phyloP scores from a whole-genome alignment of 371 early-diverging fungal species.

The Syncephalis plumigaleata region DNA sequence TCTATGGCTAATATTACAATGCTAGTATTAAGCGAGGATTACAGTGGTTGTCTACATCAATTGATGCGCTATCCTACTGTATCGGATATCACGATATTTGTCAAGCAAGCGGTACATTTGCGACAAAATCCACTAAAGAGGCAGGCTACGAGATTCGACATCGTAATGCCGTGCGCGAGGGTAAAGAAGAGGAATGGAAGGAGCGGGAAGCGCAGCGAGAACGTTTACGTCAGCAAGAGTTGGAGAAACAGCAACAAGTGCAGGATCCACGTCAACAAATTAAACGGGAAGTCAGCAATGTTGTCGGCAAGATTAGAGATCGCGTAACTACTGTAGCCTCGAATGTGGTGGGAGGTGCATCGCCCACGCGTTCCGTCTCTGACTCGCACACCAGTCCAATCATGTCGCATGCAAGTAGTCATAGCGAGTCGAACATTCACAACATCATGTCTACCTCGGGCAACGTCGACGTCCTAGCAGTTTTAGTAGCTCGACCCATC shows the following conservation, averaged over 20 bases:
- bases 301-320: slow-evolving; percentile 5
- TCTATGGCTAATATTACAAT: neutral
- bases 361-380: slow-evolving; percentile 2
- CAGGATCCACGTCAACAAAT: slow-evolving; percentile 4
- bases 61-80: slow-evolving; percentile 60
- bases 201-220: neutral
- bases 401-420: too few species aligned
- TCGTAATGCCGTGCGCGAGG: slow-evolving; percentile 30
- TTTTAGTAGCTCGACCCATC: too few species aligned
- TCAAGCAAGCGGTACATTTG: slow-evolving; percentile 44
- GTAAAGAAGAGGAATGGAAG: slow-evolving; percentile 8
- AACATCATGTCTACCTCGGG: neutral
- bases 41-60: slow-evolving; percentile 48
- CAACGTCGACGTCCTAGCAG: neutral
- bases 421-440: too few species aligned
- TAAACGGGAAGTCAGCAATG: neutral
- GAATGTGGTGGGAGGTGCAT: slow-evolving; percentile 9
- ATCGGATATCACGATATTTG: slow-evolving; percentile 27
- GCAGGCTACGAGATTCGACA: slow-evolving; percentile 31
- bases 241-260: slow-evolving; percentile 4
- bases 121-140: slow-evolving; percentile 23
- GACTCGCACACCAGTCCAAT: slow-evolving; percentile 6
- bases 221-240: slow-evolving; percentile 1
- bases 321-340: slow-evolving; percentile 2
- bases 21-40: slow-evolving; percentile 54